A percentile compares a stretch with the other conserved stretches of the same genome.
Conservation (phyloP, 352 stramenopile genomes). For the Phytophthora sojae region DNA sequence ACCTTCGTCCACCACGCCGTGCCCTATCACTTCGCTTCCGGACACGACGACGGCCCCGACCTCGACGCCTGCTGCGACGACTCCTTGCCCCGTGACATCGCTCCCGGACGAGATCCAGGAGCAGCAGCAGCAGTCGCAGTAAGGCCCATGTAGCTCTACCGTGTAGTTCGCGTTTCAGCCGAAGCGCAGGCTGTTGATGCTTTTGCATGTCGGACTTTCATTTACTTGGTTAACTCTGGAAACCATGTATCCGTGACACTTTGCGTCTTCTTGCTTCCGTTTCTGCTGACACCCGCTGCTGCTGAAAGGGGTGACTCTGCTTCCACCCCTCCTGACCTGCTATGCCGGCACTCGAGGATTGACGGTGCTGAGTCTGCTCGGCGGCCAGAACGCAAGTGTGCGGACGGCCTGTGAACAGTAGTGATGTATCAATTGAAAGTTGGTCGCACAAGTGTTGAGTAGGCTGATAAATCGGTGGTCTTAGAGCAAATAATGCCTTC, state of each 20-base stretch:
- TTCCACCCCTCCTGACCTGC: no score
- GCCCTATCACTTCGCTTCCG: constrained; percentile 10
- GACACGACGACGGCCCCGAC: constrained; percentile 9
- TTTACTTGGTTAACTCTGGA: constrained; percentile 22
- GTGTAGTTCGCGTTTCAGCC: constrained; percentile 4
- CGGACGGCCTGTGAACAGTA: no score
- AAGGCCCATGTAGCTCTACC: constrained; percentile 4
- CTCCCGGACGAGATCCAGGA: constrained; percentile 14
- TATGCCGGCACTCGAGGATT: no score
- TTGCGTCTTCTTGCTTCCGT: constrained; percentile 1
- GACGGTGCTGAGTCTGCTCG: no score
- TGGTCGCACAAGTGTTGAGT: not conserved
- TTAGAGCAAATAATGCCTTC: not conserved
- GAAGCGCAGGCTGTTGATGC: constrained; percentile 5
- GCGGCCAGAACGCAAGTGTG: no score
- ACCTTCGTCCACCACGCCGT: not conserved
- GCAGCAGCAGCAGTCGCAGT: constrained; percentile 23
- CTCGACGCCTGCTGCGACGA: not conserved
- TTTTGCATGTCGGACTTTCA: constrained; percentile 13
- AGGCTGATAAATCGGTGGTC: not conserved
- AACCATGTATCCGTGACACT: constrained; percentile 21
- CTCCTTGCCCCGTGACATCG: constrained; percentile 20
- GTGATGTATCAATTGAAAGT: no score
- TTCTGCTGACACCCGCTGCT: no score
- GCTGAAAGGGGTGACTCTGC: no score